These are phyloP conservation scores for Sabuloglossum arenarium DNA, from an alignment of 495 filamentous ascomycete genomes.

Conservation along the genomic window DNA sequence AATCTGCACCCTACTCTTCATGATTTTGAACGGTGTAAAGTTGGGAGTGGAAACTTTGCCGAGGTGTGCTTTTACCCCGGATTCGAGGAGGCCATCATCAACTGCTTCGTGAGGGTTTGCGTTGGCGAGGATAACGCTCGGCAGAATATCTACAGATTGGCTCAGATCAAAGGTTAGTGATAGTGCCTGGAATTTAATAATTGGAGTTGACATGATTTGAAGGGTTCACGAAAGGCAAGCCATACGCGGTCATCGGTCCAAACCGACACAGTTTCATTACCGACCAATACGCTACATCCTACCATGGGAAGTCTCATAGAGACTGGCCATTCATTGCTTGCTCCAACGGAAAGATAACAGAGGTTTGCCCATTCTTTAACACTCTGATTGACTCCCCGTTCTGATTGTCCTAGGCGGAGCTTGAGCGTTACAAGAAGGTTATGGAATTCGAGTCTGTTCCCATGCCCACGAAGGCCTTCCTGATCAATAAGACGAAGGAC, in stretches of 20 bases:
- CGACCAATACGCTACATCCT: conserved; percentile 50
- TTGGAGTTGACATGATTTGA: conserved; percentile 16
- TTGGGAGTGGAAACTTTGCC: conserved; percentile 63
- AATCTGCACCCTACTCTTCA: conserved; percentile 46
- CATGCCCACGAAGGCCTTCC: conserved; percentile 41
- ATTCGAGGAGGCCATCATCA: conserved; percentile 58
- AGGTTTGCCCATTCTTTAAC: conserved; percentile 23
- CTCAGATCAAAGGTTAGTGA: conserved; percentile 55
- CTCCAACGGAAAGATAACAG: conserved; percentile 53
- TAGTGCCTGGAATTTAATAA: not conserved
- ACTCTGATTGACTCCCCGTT: not conserved
- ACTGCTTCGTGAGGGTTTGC: conserved; percentile 64
- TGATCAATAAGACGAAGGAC: conserved; percentile 52
- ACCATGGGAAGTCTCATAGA: conserved; percentile 55
- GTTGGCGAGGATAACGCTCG: conserved; percentile 51
- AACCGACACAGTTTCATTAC: conserved; percentile 54
- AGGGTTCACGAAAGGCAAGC: conserved; percentile 59
- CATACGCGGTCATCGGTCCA: conserved; percentile 52
- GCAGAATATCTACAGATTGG: conserved; percentile 61
- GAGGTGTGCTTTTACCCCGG: conserved; percentile 79
- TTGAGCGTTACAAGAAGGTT: conserved; percentile 59
- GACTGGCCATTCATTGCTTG: conserved; percentile 70
- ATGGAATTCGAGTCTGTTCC: conserved; percentile 48
- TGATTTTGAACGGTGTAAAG: conserved; percentile 61
- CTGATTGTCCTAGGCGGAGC: conserved; percentile 40